Conservation (phyloP, 2,329 filamentous ascomycete species). For the Karstenula rhodostoma region DNA sequence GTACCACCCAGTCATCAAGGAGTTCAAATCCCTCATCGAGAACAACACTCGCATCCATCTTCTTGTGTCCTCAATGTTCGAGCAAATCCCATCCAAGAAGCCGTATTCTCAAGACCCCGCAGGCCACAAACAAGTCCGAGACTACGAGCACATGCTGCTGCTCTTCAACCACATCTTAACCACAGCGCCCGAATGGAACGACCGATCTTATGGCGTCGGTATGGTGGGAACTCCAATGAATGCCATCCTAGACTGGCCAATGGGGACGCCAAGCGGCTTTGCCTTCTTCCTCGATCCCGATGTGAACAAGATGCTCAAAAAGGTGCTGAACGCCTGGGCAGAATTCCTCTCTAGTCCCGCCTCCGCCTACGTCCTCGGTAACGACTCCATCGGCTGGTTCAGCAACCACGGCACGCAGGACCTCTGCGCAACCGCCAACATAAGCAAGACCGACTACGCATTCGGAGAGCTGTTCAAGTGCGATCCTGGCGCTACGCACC, state of each 20-base stretch:
- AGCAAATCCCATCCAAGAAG: slow-evolving; percentile 68
- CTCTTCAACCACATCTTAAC: slow-evolving; percentile 67
- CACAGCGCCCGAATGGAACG: slow-evolving; percentile 53
- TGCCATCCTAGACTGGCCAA: slow-evolving; percentile 66
- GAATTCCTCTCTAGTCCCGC: slow-evolving; percentile 44
- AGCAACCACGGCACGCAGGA: slow-evolving; percentile 49
- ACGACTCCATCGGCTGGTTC: slow-evolving; percentile 52
- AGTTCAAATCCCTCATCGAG: slow-evolving; percentile 74
- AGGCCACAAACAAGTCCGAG: slow-evolving; percentile 68
- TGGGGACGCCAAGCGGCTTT: slow-evolving; percentile 62
- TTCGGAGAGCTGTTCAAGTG: slow-evolving; percentile 71
- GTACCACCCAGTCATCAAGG: slow-evolving; percentile 67
- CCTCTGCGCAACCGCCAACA: slow-evolving; percentile 27
- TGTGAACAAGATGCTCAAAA: slow-evolving; percentile 62
- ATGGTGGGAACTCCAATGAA: slow-evolving; percentile 66
- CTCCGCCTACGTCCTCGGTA: slow-evolving; percentile 49
- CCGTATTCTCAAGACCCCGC: slow-evolving; percentile 70
- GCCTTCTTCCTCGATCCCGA: slow-evolving; percentile 62
- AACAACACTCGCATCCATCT: slow-evolving; percentile 69
- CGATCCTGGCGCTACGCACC: slow-evolving; percentile 61
- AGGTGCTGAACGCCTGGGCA: slow-evolving; percentile 60
- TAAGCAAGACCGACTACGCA: slow-evolving; percentile 40
- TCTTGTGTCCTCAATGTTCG: slow-evolving; percentile 73
- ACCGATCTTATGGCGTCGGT: slow-evolving; percentile 47
- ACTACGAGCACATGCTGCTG: slow-evolving; percentile 72